Evolutionary conservation across 2,329 filamentous ascomycete genomes (phyloP), one percentile per base, ranked within the genome.

Genomic region (Diaporthe humulicola): DNA sequence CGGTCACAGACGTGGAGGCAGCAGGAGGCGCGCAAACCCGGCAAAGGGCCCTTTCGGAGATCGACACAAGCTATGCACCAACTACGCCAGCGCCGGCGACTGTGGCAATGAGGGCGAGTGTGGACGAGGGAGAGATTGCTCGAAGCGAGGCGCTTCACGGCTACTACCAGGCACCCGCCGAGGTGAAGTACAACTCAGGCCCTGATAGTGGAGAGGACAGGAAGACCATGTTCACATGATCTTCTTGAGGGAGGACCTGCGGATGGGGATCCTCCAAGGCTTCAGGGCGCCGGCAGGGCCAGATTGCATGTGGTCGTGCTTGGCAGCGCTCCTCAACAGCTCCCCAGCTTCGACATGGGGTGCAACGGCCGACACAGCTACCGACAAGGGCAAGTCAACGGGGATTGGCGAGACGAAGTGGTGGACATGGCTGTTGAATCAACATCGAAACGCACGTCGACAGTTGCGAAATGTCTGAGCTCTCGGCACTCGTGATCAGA

Each of bases 171-270:
- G 42, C 61, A 8, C 61, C 61, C 15, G 22, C 61, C 14, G 61
- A 67, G 30, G 61, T 67, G 45, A 36, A 19, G 25, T 67, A 67
- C 25, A 67, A 67, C 45, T 45, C 61, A 17, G 40, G 28, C 12
- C 40, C 40, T 36, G 61, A 52, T 25, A 52, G 61, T 4, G 61
- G 61, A 28, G 61, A 67, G 22, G 61, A 67, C 45, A 67, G 61
- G 28, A 67, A 67, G 61, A 52, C 45, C 22, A 48, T 48, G 61
- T 67, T 67, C n/a, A 50, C 61, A 25, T 67, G 61, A 67, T 67
- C 19, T 25, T 52, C 12, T 25, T 38, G 19, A 67, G 19, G 42
- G 30, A 7, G 36, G 38, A 67, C 12, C 14, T 67, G 30, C 40
- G 4, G 25, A 14, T 36, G 42, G 60, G 28, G 28, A 25, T n/a